Base-by-base conservation (phyloP, 495 filamentous ascomycete genomes). In the Tuber brumale region DNA sequence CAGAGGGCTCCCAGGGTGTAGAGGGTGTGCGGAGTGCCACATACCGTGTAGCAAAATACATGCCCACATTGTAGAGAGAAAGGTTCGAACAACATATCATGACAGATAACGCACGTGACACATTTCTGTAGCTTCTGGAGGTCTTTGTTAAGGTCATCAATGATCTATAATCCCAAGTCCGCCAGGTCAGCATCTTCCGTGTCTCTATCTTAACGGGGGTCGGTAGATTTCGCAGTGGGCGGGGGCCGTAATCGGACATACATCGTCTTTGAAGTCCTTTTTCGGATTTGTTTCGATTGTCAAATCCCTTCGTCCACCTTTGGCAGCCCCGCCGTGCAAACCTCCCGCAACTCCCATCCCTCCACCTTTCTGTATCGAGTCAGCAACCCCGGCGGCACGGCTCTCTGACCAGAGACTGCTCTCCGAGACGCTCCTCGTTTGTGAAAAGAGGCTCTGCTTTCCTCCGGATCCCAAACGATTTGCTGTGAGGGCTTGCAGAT, bases 11-110 rank as follows among this genome's bases (percentile, higher is more conserved):
- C 21, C 18, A 21, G 46, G 37, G 14, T 69, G 74, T 45, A 42
- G 21, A 73, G 21, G 48, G 21, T 37, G 18, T 66, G 21, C 12
- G 35, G 75, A 46, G 42, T 48, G 23, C 73, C 61, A 82, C 87
- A 79, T 75, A 91, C 89, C 69, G 87, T 89, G 79, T 93, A 93
- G 82, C 91, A 93, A 80, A 92, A 93, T 7, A 91, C 92, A 84
- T 93, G 91, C 1, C 91, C 91, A 79, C 91, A 93, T 61, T 88
- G 87, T 61, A 92, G 87, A 31, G 87, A 91, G 83, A 90, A 93
- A 12, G 91, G 91, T 79, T 93, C 91, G 84, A 91, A 93, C 19
- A 93, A 85, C 44, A 91, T 87, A 35, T 89, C 86, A 51, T 90
- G 87, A 77, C 91, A 93, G 72, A 93, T 90, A 72, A 90, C 89